A percentile compares a stretch with the other conserved stretches of the same genome.
Conservation (phyloP, 495 filamentous ascomycete genomes). For the Penicillium cinerascens region DNA sequence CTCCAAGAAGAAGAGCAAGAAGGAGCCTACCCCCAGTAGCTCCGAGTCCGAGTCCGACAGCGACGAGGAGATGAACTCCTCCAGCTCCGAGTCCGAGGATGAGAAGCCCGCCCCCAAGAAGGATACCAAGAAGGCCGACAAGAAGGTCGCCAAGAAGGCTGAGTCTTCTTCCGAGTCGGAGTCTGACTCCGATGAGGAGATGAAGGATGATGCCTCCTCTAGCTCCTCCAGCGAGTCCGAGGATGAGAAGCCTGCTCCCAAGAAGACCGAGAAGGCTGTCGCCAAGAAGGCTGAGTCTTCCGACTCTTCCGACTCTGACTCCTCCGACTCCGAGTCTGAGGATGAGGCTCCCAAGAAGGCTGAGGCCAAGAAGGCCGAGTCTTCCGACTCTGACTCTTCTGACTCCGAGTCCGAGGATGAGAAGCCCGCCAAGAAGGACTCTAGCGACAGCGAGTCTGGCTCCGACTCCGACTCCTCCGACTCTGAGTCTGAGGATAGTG, state of each 20-base stretch:
- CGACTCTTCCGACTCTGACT: constrained; percentile 28
- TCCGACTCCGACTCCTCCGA: constrained; percentile 46
- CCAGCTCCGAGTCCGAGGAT: constrained; percentile 35
- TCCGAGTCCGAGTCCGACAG: constrained; percentile 45
- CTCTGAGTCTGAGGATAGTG: constrained; percentile 46
- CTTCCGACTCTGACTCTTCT: constrained; percentile 38
- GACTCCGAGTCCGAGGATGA: constrained; percentile 52
- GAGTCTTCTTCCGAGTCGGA: constrained; percentile 50
- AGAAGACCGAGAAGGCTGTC: constrained; percentile 30
- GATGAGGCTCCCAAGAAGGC: constrained; percentile 38
- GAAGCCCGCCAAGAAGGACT: constrained; percentile 38
- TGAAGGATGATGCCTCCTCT: not conserved
- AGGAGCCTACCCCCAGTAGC: constrained; percentile 46
- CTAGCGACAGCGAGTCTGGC: constrained; percentile 14
- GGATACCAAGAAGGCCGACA: constrained; percentile 12
- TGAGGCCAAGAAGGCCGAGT: constrained; percentile 24
- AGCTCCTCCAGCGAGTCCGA: constrained; percentile 29
- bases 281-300: constrained; percentile 33
- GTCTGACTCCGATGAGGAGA: constrained; percentile 20
- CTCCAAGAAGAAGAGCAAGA: constrained; percentile 40
- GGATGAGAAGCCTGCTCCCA: constrained; percentile 33
- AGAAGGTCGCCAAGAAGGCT: constrained; percentile 35
- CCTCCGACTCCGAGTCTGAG: constrained; percentile 22
- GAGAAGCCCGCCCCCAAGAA: constrained; percentile 37
- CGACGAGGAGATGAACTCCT: constrained; percentile 34